Percentiles rank a stretch among this genome's conserved stretches.
These are phyloP conservation scores for Pilatotrama ljubarskyi DNA, from an alignment of 768 basidiomycete species.

Conservation along the genomic window DNA sequence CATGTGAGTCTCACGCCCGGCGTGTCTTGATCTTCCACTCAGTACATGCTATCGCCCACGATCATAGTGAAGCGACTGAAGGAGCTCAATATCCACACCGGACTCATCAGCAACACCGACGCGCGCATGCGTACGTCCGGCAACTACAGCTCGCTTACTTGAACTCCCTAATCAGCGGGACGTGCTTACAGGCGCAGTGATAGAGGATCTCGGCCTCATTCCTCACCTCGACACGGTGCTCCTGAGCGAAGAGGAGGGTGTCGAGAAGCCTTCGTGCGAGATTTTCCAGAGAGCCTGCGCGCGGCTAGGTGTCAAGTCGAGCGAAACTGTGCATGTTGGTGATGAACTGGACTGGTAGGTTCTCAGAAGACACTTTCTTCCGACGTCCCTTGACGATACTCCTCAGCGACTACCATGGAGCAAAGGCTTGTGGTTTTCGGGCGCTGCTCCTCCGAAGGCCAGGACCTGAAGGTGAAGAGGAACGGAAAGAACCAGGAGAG, in stretches of 20 bases:
- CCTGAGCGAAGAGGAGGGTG: slow-evolving; percentile 67
- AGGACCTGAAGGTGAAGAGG: slow-evolving; percentile 49
- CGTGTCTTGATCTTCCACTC: not conserved
- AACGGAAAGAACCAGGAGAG: slow-evolving; percentile 42
- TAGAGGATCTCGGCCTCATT: slow-evolving; percentile 62
- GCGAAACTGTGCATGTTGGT: slow-evolving; percentile 68
- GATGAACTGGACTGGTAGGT: slow-evolving; percentile 69
- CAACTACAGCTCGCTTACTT: no score
- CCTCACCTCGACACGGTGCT: slow-evolving; percentile 52
- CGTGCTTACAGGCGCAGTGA: slow-evolving; percentile 37
- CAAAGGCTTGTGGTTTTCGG: slow-evolving; percentile 51
- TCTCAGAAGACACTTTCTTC: not conserved
- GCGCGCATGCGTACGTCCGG: slow-evolving; percentile 61
- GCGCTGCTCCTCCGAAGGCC: slow-evolving; percentile 58
- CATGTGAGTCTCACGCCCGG: slow-evolving; percentile 40
- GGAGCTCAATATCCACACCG: slow-evolving; percentile 49
- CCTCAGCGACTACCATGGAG: slow-evolving; percentile 67
- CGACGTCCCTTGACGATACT: not conserved
- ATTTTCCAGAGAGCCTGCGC: slow-evolving; percentile 55
- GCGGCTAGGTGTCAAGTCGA: slow-evolving; percentile 34
- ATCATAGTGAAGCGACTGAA: slow-evolving; percentile 53
- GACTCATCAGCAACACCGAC: slow-evolving; percentile 74
- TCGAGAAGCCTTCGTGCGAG: slow-evolving; percentile 65
- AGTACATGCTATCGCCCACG: no score
- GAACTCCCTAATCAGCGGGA: not conserved